These are phyloP conservation scores for Pseudocercospora pini-densiflorae DNA, from an alignment of 2,329 filamentous ascomycete species.

Conservation along the genomic window DNA sequence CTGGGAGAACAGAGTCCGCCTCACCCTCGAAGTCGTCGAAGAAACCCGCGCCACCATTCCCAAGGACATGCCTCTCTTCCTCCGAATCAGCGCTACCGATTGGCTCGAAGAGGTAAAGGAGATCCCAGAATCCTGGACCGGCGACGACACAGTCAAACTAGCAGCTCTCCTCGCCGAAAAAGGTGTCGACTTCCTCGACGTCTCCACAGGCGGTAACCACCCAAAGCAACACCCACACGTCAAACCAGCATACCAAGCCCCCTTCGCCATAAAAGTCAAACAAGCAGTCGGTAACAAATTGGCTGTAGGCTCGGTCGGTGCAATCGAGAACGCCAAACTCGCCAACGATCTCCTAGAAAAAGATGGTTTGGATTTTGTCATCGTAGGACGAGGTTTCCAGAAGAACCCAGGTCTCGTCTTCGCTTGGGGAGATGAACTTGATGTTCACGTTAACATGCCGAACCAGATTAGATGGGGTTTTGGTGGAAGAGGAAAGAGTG, in stretches of 20 bases:
- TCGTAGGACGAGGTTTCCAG: conserved; percentile 77
- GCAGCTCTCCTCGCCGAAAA: conserved; percentile 69
- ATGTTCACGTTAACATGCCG: conserved; percentile 72
- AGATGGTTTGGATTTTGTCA: conserved; percentile 66
- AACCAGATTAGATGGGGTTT: conserved; percentile 71
- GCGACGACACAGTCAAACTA: conserved; percentile 66
- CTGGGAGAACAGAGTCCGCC: conserved; percentile 70
- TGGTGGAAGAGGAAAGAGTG: conserved; percentile 48
- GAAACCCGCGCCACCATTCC: conserved; percentile 67
- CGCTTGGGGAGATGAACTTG: conserved; percentile 72
- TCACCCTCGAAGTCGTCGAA: conserved; percentile 70
- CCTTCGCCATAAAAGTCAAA: conserved; percentile 73
- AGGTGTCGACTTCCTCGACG: conserved; percentile 83
- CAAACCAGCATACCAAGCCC: conserved; percentile 73
- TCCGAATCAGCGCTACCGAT: conserved; percentile 75
- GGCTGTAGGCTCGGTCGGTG: conserved; percentile 74
- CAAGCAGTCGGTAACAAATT: conserved; percentile 73
- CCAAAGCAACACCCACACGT: conserved; percentile 58
- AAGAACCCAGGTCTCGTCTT: conserved; percentile 61
- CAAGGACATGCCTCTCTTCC: conserved; percentile 70
- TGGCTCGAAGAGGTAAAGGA: conserved; percentile 67
- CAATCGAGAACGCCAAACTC: conserved; percentile 70
- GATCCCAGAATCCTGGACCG: conserved; percentile 66
- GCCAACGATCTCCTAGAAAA: conserved; percentile 65
- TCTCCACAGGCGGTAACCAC: conserved; percentile 76